A percentile compares a stretch with the other conserved stretches of the same genome.
phyloP scores from a whole-genome alignment of 345 rosid species.

The Eucalyptus regnans region DNA sequence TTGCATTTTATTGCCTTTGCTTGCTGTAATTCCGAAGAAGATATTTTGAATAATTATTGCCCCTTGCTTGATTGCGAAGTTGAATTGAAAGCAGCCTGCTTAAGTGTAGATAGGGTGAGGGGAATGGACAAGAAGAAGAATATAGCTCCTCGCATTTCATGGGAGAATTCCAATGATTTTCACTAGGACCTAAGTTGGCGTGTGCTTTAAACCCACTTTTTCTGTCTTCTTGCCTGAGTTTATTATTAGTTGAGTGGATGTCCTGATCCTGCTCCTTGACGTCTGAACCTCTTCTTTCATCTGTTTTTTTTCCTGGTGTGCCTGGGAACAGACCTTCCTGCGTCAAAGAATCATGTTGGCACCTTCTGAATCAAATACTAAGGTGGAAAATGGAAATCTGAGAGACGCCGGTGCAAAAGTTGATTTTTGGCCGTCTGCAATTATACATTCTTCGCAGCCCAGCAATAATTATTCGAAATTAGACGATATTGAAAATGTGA shows the following conservation, averaged over 20 bases:
- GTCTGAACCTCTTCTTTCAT: neutral
- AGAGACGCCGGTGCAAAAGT: neutral
- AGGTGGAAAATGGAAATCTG: neutral
- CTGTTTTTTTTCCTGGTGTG: neutral
- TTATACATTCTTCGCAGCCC: neutral
- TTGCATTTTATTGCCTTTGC: neutral
- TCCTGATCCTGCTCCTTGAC: neutral
- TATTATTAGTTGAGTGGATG: neutral
- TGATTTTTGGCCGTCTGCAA: neutral
- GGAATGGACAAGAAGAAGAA: neutral
- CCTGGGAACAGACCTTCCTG: conserved; percentile 53
- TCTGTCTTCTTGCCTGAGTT: neutral
- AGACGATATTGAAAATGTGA: neutral
- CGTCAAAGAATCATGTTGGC: conserved; percentile 78
- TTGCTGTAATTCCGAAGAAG: neutral
- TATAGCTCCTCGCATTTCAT: neutral
- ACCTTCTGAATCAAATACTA: conserved; percentile 14
- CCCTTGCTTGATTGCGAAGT: neutral
- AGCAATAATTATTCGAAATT: neutral
- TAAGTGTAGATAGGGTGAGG: neutral
- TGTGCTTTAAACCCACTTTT: neutral
- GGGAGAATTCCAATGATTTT: neutral
- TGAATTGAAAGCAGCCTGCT: neutral
- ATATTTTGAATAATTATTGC: neutral
- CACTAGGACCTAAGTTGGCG: neutral